phyloP scores from a whole-genome alignment of 257 asterid species.

The Nicotiana noctiflora region DNA sequence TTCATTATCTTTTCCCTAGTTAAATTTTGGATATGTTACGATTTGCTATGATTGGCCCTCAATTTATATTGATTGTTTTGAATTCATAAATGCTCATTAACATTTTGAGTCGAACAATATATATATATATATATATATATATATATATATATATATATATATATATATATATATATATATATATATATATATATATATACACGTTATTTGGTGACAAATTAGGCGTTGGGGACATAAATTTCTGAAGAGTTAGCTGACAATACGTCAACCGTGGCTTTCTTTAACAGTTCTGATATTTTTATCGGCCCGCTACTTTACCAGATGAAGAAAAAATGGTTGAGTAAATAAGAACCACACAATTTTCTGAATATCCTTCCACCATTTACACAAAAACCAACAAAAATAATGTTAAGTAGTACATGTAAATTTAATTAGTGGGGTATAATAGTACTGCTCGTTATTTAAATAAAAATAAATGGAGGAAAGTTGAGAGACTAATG shows the following conservation, averaged over 20 bases:
- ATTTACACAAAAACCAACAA: neutral
- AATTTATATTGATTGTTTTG: no score
- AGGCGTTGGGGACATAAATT: neutral
- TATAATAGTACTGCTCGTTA: neutral
- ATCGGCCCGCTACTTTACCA: neutral
- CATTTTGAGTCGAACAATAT: no score
- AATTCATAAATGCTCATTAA: no score
- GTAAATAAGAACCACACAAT: neutral
- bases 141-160: no score
- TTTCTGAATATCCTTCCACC: neutral
- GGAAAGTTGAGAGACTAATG: no score
- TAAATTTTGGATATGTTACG: no score
- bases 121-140: no score
- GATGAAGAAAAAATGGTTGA: neutral
- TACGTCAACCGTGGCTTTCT: neutral
- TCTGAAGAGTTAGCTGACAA: neutral
- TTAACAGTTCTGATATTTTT: neutral
- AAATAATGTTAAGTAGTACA: neutral
- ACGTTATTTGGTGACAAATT: neutral
- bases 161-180: no score
- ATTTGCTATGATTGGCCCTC: no score
- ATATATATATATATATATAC: no score
- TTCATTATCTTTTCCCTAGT: no score
- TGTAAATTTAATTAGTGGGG: neutral
- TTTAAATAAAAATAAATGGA: no score